Evolutionary conservation across 208 protist species (phyloP), one percentile per base, ranked within the genome.

Genomic region (Willaertia magna): DNA sequence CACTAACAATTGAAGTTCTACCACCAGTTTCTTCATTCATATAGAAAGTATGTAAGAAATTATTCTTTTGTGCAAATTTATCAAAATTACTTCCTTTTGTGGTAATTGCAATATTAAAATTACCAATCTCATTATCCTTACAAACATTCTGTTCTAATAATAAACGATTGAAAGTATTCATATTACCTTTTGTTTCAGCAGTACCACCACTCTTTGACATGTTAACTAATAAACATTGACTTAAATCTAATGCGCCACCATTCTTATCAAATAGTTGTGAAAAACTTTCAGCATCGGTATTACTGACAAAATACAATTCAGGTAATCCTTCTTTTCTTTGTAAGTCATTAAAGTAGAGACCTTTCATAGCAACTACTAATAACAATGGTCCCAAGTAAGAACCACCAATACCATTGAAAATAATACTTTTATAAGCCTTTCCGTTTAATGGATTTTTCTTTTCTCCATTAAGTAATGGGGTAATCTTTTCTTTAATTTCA

Each of bases 391-490:
- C 89, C 3, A 91, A 74, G 46, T 83, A 91, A 30, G 86, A 89
- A 30, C 89, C 89, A 75, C 89, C 89, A 43, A 91, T 89, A 48
- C 89, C 89, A 51, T 91, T 91, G 40, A 90, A 91, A 51, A 91
- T 79, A 0, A 91, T 74, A 67, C 89, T 86, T 40, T 78, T 85
- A 59, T 84, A 91, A 9, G 11, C 12, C 43, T 88, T 14, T 84
- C 40, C n/a, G 55, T 85, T 26, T 78, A 34, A 2, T 52, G 1
- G 22, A 89, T 86, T 42, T 12, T 74, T 18, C 40, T 26, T 30
- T 55, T 48, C 0, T 43, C 78, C 78, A 42, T 47, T 42, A 26
- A 52, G 43, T 18, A 83, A 59, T 40, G n/a, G 4, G 26, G 4
- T 7, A 40, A 88, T 30, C 26, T 84, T 48, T 26, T 48, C 39